Evolutionary conservation across 2,329 filamentous ascomycete species (phyloP), one percentile per base, ranked within the genome.

Genomic region (Claviceps purpurea): DNA sequence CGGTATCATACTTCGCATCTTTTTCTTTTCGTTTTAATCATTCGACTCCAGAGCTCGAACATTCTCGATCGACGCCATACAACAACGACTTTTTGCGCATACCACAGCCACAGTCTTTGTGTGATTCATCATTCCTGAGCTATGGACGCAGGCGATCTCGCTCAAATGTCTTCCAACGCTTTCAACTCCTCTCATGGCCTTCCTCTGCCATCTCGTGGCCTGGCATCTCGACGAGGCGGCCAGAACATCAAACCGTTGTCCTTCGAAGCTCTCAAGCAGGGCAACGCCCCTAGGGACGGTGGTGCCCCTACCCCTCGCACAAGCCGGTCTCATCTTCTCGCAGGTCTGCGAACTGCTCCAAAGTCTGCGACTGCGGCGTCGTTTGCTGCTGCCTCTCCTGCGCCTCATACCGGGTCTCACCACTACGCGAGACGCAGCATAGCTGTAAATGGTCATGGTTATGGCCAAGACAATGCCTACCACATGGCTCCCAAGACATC

Each of bases 71-170:
- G 24, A n/a, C 39, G 5, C 5, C 14, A 26, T 44, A 34, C 1
- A 11, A 48, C 30, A 13, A 39, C 16, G 10, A 8, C 18, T 22
- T 4, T 48, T 18, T 16, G 24, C 47, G 30, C 16, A 34, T 20
- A n/a, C 24, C 7, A 49, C 13, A 34, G 42, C 7, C 46, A 40
- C 50, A 45, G 34, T 40, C 4, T 14, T 49, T 22, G 34, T 30
- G 37, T 47, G 24, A 41, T n/a, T 34, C 3, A 34, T 34, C 18
- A 26, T 45, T 41, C 5, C 18, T 72, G 73, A 77, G 72, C 70
- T 61, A 84, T 94, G 85, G 86, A 95, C 91, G 84, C 91, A 81
- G 91, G 91, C 80, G 89, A 89, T 93, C 88, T 95, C 77, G 85
- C 89, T 93, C 89, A 94, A 80, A 97, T 97, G 91, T 87, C 89